These are phyloP conservation scores for Cercospora sesami DNA, from an alignment of 2,329 filamentous ascomycete species.

Conservation along the genomic window DNA sequence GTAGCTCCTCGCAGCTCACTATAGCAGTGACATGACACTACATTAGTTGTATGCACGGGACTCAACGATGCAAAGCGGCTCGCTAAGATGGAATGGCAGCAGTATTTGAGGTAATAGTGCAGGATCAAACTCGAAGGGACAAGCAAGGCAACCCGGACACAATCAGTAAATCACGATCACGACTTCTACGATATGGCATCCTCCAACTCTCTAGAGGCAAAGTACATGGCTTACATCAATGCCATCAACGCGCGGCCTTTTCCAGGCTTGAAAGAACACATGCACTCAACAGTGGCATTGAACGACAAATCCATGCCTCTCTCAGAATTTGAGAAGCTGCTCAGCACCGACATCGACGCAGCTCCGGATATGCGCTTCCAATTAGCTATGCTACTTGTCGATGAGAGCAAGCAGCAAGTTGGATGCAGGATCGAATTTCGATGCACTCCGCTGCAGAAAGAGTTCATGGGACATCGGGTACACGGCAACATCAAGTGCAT, in stretches of 20 bases:
- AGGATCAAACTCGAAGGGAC: not conserved
- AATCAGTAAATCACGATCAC: not conserved
- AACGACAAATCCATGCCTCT: not conserved
- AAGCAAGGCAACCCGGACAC: not conserved
- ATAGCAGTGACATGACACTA: not conserved
- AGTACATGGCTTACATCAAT: not conserved
- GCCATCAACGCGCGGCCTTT: not conserved
- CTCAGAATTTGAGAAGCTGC: not conserved
- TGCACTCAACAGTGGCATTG: not conserved
- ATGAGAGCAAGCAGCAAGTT: not conserved
- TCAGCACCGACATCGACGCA: not conserved
- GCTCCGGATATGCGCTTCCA: not conserved
- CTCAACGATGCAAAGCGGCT: not conserved
- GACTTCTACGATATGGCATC: not conserved
- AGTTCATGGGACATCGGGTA: not conserved
- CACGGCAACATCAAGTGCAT: not conserved
- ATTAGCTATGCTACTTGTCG: not conserved
- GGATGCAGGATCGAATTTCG: not conserved
- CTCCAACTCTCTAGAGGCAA: not conserved
- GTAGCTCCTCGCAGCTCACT: not conserved
- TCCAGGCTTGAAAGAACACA: not conserved
- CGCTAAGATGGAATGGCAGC: not conserved
- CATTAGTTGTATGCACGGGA: not conserved
- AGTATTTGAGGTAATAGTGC: not conserved
- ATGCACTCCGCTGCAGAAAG: not conserved